Conservation (phyloP, 768 basidiomycete genomes). For the Suillus luteus region DNA sequence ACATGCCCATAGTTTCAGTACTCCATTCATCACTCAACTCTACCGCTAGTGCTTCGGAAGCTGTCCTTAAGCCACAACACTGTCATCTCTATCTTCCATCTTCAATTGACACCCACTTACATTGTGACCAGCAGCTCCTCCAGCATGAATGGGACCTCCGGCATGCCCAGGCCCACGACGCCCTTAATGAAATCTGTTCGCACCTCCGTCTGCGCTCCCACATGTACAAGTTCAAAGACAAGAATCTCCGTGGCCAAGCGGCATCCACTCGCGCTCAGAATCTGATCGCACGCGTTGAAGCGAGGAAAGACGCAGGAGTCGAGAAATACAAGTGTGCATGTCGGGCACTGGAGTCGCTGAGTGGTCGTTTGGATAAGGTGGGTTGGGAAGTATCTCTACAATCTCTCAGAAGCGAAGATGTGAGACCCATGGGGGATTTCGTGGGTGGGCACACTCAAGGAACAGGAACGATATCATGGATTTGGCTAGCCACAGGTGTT, state of each 20-base stretch:
- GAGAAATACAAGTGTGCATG: constrained; percentile 16
- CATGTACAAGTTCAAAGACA: constrained; percentile 19
- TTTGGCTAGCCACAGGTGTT: constrained; percentile 6
- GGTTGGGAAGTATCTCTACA: constrained; percentile 1
- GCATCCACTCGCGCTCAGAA: constrained; percentile 13
- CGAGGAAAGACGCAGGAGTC: constrained; percentile 9
- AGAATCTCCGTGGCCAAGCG: constrained; percentile 17
- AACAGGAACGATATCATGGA: constrained; percentile 13
- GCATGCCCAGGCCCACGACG: constrained; percentile 18
- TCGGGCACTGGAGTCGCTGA: constrained; percentile 6
- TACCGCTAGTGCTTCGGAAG: not conserved
- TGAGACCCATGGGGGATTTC: not conserved
- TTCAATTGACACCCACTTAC: not conserved
- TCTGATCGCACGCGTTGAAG: constrained; percentile 11
- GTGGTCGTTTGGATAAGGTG: constrained; percentile 1
- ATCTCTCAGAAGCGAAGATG: constrained; percentile 1
- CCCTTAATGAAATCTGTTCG: constrained; percentile 12
- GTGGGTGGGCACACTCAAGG: constrained; percentile 10
- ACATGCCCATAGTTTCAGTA: constrained; percentile 2
- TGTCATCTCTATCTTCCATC: not conserved
- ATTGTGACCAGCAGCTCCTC: constrained; percentile 1
- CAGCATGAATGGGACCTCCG: constrained; percentile 13
- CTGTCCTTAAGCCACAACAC: constrained; percentile 3
- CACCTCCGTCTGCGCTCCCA: constrained; percentile 13
- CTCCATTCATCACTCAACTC: not conserved